phyloP scores from a whole-genome alignment of 2,329 filamentous ascomycete genomes.

The Fusarium paranaense region DNA sequence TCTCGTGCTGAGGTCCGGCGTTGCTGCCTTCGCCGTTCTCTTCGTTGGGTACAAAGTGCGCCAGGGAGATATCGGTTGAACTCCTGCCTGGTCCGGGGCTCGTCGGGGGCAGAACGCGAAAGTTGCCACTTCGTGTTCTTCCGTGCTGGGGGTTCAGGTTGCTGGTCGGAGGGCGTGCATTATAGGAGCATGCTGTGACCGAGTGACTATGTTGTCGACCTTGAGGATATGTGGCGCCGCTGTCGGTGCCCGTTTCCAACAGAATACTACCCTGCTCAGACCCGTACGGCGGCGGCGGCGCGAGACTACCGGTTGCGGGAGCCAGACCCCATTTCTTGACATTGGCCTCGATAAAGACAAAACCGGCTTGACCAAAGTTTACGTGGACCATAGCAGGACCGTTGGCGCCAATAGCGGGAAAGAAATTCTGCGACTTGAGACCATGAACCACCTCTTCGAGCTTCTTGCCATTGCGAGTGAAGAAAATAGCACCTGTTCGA shows the following conservation, averaged over 20 bases:
- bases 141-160: conserved; percentile 73
- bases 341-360: conserved; percentile 99
- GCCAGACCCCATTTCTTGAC: conserved; percentile 99
- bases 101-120: conserved; percentile 79
- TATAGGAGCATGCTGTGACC: conserved; percentile 50
- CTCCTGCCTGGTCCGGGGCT: conserved; percentile 91
- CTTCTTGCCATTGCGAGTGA: conserved; percentile 97
- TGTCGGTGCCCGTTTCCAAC: conserved; percentile 83
- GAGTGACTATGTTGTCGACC: conserved; percentile 62
- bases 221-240: conserved; percentile 61
- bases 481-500: conserved; percentile 94
- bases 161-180: conserved; percentile 57
- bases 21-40: conserved; percentile 72
- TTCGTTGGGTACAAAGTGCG: conserved; percentile 80
- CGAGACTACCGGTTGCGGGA: conserved; percentile 93
- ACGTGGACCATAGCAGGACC: conserved; percentile 94
- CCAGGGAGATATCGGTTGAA: conserved; percentile 95
- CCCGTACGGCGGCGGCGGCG: conserved; percentile 94
- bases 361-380: conserved; percentile 97
- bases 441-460: conserved; percentile 95
- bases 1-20: conserved; percentile 40
- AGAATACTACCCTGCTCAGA: conserved; percentile 97
- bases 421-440: conserved; percentile 95
- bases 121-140: conserved; percentile 81
- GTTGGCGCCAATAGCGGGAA: conserved; percentile 95